phyloP scores from a whole-genome alignment of 257 asterid species.

The Capsicum chinense region DNA sequence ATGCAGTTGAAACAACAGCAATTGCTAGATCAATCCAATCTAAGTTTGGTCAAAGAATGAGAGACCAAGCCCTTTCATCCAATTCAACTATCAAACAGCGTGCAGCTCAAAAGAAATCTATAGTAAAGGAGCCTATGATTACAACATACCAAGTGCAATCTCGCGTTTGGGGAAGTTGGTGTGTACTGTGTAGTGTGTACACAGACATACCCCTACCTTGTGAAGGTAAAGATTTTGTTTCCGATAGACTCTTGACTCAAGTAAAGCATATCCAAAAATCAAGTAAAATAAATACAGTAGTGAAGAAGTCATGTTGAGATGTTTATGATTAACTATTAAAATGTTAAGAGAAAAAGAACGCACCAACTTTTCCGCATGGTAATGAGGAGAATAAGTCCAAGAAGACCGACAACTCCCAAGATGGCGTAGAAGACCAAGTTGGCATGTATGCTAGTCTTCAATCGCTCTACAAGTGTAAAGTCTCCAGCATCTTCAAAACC shows the following conservation, averaged over 20 bases:
- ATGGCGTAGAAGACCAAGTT: slow-evolving; percentile 87
- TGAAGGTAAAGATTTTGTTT: no score
- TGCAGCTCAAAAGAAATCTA: neutral
- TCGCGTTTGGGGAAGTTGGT: no score
- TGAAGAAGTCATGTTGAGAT: no score
- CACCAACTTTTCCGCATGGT: slow-evolving; percentile 75
- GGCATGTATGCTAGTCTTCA: slow-evolving; percentile 93
- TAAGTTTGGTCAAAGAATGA: neutral
- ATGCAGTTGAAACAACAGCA: neutral
- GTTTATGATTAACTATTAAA: slow-evolving; percentile 26
- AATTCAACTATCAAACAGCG: neutral
- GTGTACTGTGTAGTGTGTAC: no score
- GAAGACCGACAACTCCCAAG: slow-evolving; percentile 89
- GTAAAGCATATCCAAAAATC: no score
- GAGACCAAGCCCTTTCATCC: slow-evolving; percentile 4
- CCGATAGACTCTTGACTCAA: no score
- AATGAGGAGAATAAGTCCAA: slow-evolving; percentile 92
- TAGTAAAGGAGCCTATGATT: slow-evolving; percentile 25
- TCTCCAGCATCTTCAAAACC: slow-evolving; percentile 99
- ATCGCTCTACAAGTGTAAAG: slow-evolving; percentile 81
- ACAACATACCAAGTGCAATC: no score
- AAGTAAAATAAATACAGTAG: no score
- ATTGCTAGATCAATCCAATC: slow-evolving; percentile 4
- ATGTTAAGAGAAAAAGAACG: slow-evolving; percentile 46
- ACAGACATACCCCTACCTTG: no score